These are phyloP conservation scores for Tuber umbilicatum DNA, from an alignment of 495 filamentous ascomycete genomes.

Conservation along the genomic window DNA sequence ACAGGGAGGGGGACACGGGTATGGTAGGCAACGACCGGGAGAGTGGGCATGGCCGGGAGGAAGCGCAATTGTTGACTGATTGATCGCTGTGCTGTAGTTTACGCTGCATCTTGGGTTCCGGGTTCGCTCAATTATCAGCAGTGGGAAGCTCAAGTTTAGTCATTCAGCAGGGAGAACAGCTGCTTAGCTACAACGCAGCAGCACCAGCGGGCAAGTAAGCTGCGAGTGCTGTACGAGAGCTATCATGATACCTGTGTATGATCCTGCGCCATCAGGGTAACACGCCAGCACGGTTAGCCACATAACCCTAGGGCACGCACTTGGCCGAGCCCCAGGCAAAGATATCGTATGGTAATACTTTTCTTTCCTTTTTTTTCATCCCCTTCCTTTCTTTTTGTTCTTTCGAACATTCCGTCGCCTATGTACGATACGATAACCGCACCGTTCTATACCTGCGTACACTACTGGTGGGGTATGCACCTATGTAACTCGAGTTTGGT, in stretches of 20 bases:
- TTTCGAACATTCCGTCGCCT: constrained; percentile 34
- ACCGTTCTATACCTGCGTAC: too few relatives aligned
- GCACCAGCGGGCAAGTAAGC: too few relatives aligned
- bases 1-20: not conserved
- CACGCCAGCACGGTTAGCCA: not conserved
- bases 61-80: not conserved
- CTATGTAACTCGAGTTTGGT: not conserved
- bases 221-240: too few relatives aligned
- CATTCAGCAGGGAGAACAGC: too few relatives aligned
- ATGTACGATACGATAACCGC: constrained; percentile 29
- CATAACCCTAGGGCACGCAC: not conserved
- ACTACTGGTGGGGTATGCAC: too few relatives aligned
- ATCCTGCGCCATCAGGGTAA: not conserved
- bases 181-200: too few relatives aligned
- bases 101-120: too few relatives aligned
- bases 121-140: too few relatives aligned
- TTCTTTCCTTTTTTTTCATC: not conserved
- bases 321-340: not conserved
- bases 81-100: not conserved
- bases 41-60: not conserved
- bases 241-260: too few relatives aligned
- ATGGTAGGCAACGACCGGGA: not conserved
- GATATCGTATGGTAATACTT: not conserved
- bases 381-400: constrained; percentile 8
- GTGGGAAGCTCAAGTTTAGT: too few relatives aligned